Evolutionary conservation across 2,329 filamentous ascomycete genomes (phyloP).

Genomic region (Diaporthe velutina): DNA sequence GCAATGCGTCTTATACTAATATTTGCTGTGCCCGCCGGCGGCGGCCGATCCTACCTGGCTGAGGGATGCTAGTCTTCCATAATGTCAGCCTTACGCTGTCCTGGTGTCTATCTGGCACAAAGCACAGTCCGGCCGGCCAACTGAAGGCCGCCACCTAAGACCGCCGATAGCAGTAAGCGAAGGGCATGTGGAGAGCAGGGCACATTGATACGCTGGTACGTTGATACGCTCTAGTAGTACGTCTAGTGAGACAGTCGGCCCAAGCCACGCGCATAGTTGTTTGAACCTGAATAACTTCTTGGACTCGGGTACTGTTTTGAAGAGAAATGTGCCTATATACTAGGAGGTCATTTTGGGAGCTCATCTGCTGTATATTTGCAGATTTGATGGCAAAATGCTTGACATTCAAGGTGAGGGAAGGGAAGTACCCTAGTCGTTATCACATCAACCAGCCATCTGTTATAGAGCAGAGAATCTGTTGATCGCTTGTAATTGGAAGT

Average conservation of each 20-base stretch:
- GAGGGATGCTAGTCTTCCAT: neutral
- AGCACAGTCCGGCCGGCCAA: neutral
- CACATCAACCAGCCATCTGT: neutral
- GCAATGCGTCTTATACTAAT: neutral
- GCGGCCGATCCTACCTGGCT: constrained; percentile 13
- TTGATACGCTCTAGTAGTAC: neutral
- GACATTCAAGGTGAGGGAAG: neutral
- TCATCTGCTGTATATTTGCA: neutral
- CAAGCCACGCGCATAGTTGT: neutral
- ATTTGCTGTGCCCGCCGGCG: neutral
- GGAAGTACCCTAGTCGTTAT: neutral
- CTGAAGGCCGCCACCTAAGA: neutral
- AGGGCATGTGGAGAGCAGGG: neutral
- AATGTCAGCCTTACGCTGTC: constrained; percentile 17
- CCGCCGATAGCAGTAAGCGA: neutral
- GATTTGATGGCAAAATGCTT: neutral
- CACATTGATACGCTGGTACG: neutral
- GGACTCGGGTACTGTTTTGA: neutral
- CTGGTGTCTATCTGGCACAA: neutral
- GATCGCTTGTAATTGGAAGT: neutral
- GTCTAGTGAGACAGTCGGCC: neutral
- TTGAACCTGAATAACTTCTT: neutral
- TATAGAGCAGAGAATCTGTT: neutral
- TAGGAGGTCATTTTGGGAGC: neutral
- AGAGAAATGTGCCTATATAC: neutral